phyloP scores from a whole-genome alignment of 208 protist species.

The Vickermania spadyakhi region DNA sequence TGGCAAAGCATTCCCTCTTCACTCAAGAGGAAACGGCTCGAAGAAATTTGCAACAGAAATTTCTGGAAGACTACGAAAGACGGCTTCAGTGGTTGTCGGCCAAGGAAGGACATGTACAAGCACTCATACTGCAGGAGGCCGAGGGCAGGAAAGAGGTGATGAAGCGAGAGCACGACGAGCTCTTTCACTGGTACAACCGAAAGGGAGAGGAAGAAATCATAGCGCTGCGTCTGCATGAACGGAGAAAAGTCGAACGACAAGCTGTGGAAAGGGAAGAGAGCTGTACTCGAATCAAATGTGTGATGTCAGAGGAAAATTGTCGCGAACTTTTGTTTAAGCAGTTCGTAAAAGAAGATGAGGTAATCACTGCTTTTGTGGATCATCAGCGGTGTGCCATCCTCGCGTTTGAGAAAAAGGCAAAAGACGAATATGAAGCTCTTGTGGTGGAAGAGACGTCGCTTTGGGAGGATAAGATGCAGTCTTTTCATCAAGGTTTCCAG shows the following conservation, averaged over 20 bases:
- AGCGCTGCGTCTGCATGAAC: conserved; percentile 24
- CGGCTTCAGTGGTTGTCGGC: conserved; percentile 19
- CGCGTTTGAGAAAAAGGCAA: background rate
- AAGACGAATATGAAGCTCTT: background rate
- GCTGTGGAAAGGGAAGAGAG: conserved; percentile 12
- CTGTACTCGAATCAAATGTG: background rate
- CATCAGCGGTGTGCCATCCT: background rate
- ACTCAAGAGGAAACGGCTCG: conserved; percentile 28
- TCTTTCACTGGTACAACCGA: conserved; percentile 26
- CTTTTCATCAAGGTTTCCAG: background rate
- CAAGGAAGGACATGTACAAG: conserved; percentile 14
- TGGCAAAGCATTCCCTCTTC: conserved; percentile 3
- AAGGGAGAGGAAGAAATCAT: conserved; percentile 36
- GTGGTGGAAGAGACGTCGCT: background rate
- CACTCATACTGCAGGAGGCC: conserved; percentile 11
- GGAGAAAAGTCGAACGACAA: conserved; percentile 11
- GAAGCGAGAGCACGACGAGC: conserved; percentile 32
- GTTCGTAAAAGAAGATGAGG: background rate
- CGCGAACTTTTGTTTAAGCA: conserved; percentile 14
- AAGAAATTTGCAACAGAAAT: conserved; percentile 1
- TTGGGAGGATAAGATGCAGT: background rate
- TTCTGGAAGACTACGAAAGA: conserved; percentile 3
- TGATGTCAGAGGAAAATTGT: conserved; percentile 13
- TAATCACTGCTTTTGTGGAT: background rate
- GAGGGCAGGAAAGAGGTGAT: conserved; percentile 12